Evolutionary conservation across 768 basidiomycete genomes (phyloP).

Genomic region (Kwoniella dendrophila): DNA sequence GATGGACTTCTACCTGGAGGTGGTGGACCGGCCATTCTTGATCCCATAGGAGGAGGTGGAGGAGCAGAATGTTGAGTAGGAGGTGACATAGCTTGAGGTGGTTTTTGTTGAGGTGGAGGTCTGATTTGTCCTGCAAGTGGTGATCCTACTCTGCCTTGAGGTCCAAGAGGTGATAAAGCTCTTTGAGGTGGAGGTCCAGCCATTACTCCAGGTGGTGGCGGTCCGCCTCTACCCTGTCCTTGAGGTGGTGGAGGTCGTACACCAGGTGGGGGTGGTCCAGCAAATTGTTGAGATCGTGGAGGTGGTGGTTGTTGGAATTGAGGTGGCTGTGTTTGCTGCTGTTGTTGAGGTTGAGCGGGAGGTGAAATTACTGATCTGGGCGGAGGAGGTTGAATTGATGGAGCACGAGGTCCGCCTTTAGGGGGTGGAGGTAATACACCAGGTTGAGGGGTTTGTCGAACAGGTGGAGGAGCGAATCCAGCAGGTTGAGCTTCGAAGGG

Average conservation of each 20-base stretch:
- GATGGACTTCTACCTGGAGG: slow-evolving; percentile 41
- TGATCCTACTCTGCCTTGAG: slow-evolving; percentile 31
- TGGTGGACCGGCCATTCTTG: slow-evolving; percentile 44
- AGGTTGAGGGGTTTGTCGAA: slow-evolving; percentile 34
- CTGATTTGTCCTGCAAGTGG: slow-evolving; percentile 26
- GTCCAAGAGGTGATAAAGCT: slow-evolving; percentile 48
- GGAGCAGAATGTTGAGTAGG: slow-evolving; percentile 17
- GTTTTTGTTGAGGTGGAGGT: slow-evolving; percentile 20
- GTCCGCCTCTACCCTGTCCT: slow-evolving; percentile 27
- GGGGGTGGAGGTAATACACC: slow-evolving; percentile 53
- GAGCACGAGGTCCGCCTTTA: slow-evolving; percentile 46
- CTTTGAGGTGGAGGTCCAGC: slow-evolving; percentile 40
- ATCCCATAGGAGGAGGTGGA: slow-evolving; percentile 28
- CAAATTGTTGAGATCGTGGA: slow-evolving; percentile 57
- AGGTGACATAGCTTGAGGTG: slow-evolving; percentile 20
- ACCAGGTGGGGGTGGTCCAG: slow-evolving; percentile 32
- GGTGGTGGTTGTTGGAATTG: slow-evolving; percentile 56
- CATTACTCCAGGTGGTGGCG: slow-evolving; percentile 34
- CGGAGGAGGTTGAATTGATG: slow-evolving; percentile 49
- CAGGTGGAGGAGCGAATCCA: slow-evolving; percentile 40
- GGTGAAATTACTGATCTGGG: slow-evolving; percentile 26
- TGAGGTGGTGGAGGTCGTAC: slow-evolving; percentile 17
- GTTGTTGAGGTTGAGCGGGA: slow-evolving; percentile 32
- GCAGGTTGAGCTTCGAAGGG: slow-evolving; percentile 43
- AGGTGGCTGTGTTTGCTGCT: slow-evolving; percentile 25